Percentiles rank a stretch among this genome's conserved stretches.
Evolutionary conservation across 2,329 filamentous ascomycete species (phyloP).

Genomic region (Microcyclospora pomicola): DNA sequence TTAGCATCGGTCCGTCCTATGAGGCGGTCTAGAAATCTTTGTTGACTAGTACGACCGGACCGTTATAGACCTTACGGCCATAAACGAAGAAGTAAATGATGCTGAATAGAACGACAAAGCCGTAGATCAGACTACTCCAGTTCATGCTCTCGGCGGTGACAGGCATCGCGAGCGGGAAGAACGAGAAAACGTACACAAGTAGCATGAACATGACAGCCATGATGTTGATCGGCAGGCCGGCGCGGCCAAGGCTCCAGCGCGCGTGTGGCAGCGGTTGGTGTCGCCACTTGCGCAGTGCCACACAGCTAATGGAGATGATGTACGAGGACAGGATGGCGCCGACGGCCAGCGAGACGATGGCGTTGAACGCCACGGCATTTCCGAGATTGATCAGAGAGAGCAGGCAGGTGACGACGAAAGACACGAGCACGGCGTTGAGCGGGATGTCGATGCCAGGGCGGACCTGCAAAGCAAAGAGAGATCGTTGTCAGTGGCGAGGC

Average conservation of each 20-base stretch:
- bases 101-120: neutral
- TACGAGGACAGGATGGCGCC: neutral
- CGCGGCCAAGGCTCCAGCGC: neutral
- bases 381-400: neutral
- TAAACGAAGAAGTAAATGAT: neutral
- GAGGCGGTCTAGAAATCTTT: too few relatives aligned
- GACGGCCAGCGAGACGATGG: neutral
- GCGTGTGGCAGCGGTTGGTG: neutral
- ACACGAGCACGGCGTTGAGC: neutral
- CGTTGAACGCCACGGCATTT: neutral
- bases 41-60: neutral
- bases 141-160: neutral
- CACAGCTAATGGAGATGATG: neutral
- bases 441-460: neutral
- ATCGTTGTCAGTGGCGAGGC: constrained; percentile 22
- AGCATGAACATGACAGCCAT: neutral
- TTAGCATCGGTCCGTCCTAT: too few relatives aligned
- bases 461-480: neutral
- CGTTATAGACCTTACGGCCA: neutral
- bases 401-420: neutral
- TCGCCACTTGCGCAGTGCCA: neutral
- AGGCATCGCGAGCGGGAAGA: neutral
- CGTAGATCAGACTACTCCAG: neutral
- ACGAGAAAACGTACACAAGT: neutral
- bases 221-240: neutral